Conservation (phyloP, 805 yeast species). For the Wickerhamiella hasegawae region DNA sequence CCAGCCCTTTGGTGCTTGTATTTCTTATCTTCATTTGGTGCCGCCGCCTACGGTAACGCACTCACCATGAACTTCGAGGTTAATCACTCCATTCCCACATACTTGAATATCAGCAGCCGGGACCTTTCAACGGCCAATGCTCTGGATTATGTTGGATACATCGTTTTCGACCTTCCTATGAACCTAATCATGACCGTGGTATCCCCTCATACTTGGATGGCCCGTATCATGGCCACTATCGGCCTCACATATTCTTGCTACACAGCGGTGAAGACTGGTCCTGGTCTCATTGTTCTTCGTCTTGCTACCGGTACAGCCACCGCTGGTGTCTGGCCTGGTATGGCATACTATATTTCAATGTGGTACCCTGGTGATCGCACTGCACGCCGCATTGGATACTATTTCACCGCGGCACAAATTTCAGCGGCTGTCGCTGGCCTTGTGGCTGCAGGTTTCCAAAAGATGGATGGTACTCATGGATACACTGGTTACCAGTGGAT, state of each 20-base stretch:
- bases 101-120: conserved; percentile 35
- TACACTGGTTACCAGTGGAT: conserved; percentile 78
- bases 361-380: conserved; percentile 75
- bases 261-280: conserved; percentile 36
- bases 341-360: conserved; percentile 65
- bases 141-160: conserved; percentile 66
- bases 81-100: conserved; percentile 44
- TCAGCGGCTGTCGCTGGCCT: conserved; percentile 82
- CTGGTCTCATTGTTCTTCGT: conserved; percentile 55
- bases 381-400: conserved; percentile 70
- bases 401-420: conserved; percentile 84
- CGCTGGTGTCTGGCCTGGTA: conserved; percentile 85
- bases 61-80: conserved; percentile 56
- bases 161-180: conserved; percentile 78
- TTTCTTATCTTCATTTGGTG: conserved; percentile 65
- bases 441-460: conserved; percentile 77
- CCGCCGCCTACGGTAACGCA: conserved; percentile 60
- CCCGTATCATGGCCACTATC: conserved; percentile 60
- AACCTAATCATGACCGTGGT: conserved; percentile 68
- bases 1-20: conserved; percentile 74
- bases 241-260: conserved; percentile 69
- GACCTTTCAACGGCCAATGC: conserved; percentile 65
- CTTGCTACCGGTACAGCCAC: conserved; percentile 61
- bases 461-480: conserved; percentile 57
- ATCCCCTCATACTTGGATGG: conserved; percentile 74